These are phyloP conservation scores for Gyrodon lividus DNA, from an alignment of 768 basidiomycete genomes.

Conservation along the genomic window DNA sequence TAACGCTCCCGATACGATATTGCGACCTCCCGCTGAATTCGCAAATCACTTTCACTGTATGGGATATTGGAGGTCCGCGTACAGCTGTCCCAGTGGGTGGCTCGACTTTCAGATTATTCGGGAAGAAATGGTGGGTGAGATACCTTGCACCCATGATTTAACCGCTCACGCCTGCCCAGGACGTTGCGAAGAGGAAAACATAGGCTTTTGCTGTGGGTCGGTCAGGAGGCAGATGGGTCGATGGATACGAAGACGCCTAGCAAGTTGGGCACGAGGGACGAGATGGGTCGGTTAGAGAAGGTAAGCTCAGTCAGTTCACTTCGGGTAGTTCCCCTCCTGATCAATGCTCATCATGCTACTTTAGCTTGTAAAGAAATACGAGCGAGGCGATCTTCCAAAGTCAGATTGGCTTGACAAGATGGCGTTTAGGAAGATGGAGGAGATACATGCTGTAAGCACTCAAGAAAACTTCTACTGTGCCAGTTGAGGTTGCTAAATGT, in stretches of 20 bases:
- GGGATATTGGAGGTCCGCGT: conserved; percentile 89
- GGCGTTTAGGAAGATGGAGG: conserved; percentile 93
- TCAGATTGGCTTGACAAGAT: conserved; percentile 95
- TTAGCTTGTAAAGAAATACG: conserved; percentile 92
- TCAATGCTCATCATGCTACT: conserved; percentile 10
- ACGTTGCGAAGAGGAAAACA: conserved; percentile 92
- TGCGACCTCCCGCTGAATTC: conserved; percentile 89
- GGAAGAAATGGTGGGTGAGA: conserved; percentile 78
- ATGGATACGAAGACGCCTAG: conserved; percentile 83
- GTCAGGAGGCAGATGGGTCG: conserved; percentile 81
- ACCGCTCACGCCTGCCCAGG: conserved; percentile 40
- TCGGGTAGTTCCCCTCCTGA: conserved; percentile 25
- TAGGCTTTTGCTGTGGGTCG: conserved; percentile 80
- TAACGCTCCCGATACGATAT: conserved; percentile 88
- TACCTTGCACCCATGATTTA: background rate
- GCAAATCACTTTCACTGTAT: conserved; percentile 91
- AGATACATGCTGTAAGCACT: conserved; percentile 78
- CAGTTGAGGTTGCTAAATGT: background rate
- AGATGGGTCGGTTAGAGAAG: conserved; percentile 95
- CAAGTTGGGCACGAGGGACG: conserved; percentile 77
- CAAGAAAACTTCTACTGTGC: background rate
- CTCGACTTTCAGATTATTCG: conserved; percentile 86
- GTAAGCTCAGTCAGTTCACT: conserved; percentile 36
- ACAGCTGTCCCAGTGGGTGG: conserved; percentile 84
- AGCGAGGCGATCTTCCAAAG: conserved; percentile 88